Evolutionary conservation across 2,329 filamentous ascomycete species (phyloP), one percentile per base, ranked within the genome.

Genomic region (Aureobasidium sp.): DNA sequence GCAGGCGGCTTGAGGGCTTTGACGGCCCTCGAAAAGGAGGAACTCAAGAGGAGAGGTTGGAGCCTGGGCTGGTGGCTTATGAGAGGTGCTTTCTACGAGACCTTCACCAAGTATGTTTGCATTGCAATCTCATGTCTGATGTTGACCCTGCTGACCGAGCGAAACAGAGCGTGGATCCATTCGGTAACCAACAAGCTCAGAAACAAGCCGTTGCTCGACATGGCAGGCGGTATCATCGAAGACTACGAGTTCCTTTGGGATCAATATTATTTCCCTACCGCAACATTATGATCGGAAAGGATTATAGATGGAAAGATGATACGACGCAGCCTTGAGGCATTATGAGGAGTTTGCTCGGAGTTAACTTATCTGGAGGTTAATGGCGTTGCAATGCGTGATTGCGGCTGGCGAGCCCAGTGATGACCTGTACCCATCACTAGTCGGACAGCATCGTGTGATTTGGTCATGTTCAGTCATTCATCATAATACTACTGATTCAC

Each of bases 191-290:
- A 75, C 25, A 85, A 83, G 63, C 78, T 95, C 59, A 84, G 76
- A 64, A 75, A 82, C 60, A 85, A 84, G 64, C 83, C 86, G 49
- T 76, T 95, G 69, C 80, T 94, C 41, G 83, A 86, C 59, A 80
- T 98, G 66, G 76, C 95, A 21, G 86, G 84, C 7, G 88, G 87
- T 54, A 85, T 98, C 40, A 71, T 97, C 58, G 90, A 96, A 66
- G 93, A 98, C 68, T 98, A 98, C 67, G 88, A 95, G 70, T 97
- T 94, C 68, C 76, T 98, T 27, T 98, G 93, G 93, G 90, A 96
- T 71, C 90, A 94, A 63, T 97, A 96, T 70, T 94, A 97, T 71
- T 98, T 97, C 70, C 77, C 81, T 16, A 85, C 81, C 1, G 77
- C 80, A 22, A 84, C 80, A 4, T 60, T 79, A 57, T 80, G 55